phyloP scores from a whole-genome alignment of 1,139 yeast species.

The Blastobotrys petasosporus region DNA sequence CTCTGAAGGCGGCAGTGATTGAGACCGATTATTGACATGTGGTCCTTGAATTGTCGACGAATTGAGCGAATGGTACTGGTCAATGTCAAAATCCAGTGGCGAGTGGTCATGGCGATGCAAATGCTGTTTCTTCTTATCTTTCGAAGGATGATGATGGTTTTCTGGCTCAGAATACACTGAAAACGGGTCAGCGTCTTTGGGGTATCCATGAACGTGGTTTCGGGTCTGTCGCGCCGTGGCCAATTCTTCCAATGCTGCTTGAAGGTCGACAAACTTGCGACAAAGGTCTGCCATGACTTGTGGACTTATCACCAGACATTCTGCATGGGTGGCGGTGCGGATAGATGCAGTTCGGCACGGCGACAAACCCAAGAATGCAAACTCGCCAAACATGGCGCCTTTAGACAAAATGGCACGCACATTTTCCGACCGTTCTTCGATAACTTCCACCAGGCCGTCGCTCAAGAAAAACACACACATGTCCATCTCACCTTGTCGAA shows the following conservation, averaged over 20 bases:
- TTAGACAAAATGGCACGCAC: slow-evolving; percentile 53
- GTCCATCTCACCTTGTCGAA: slow-evolving; percentile 54
- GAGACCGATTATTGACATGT: no score
- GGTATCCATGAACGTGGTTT: slow-evolving; percentile 7
- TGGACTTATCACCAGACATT: slow-evolving; percentile 53
- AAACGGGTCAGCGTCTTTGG: slow-evolving; percentile 3
- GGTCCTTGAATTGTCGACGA: no score
- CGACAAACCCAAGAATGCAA: slow-evolving; percentile 56
- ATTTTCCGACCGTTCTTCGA: slow-evolving; percentile 39
- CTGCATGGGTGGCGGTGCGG: slow-evolving; percentile 54
- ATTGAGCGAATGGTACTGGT: no score
- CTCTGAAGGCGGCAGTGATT: no score
- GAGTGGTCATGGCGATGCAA: no score
- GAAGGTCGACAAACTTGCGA: slow-evolving; percentile 50
- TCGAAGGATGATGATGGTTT: neutral
- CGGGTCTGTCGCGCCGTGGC: slow-evolving; percentile 33
- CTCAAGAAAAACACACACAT: slow-evolving; percentile 61
- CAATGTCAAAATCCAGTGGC: no score
- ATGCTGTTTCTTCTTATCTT: neutral
- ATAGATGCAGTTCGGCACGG: slow-evolving; percentile 55
- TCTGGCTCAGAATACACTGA: neutral
- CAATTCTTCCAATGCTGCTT: slow-evolving; percentile 53
- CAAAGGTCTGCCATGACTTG: slow-evolving; percentile 49
- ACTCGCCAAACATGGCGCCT: slow-evolving; percentile 71
- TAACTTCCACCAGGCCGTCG: slow-evolving; percentile 64